These are phyloP conservation scores for Heimioporus punctisporus DNA, from an alignment of 1,284 basidiomycete genomes.

Conservation along the genomic window DNA sequence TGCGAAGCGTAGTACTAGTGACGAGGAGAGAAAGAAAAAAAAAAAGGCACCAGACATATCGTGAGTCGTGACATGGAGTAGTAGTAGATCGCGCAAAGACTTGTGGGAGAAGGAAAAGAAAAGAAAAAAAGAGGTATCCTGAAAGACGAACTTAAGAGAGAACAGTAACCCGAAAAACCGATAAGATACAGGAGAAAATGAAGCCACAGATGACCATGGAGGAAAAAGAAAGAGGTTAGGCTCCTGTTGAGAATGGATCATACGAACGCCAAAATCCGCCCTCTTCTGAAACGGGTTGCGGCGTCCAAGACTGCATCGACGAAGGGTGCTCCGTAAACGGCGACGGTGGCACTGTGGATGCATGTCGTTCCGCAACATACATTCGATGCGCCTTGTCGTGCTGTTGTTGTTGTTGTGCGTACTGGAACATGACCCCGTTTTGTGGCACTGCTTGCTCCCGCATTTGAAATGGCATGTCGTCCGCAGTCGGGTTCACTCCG, in stretches of 20 bases:
- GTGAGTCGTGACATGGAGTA: too few relatives aligned
- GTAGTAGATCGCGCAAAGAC: too few relatives aligned
- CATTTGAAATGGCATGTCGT: constrained; percentile 20
- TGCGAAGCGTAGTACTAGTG: background rate
- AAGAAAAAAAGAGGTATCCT: too few relatives aligned
- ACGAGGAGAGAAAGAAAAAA: too few relatives aligned
- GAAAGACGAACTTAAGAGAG: too few relatives aligned
- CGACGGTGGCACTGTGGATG: constrained; percentile 14
- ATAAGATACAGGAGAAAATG: too few relatives aligned
- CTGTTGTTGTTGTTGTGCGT: background rate
- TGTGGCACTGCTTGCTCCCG: constrained; percentile 20
- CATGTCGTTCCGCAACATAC: constrained; percentile 24
- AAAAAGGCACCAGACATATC: too few relatives aligned
- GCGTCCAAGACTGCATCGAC: constrained; percentile 19
- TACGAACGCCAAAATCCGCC: constrained; percentile 26
- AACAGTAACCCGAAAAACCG: too few relatives aligned
- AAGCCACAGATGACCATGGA: too few relatives aligned
- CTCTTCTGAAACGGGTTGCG: constrained; percentile 23
- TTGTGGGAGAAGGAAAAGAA: background rate
- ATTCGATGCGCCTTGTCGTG: constrained; percentile 28
- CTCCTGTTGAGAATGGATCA: constrained; percentile 24
- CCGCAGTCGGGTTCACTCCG: constrained; percentile 13
- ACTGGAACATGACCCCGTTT: constrained; percentile 12
- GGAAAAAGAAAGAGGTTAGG: background rate
- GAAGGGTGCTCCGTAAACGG: constrained; percentile 20